Base-by-base conservation (phyloP, 257 asterid genomes). In the Paraleonurus japonicus region DNA sequence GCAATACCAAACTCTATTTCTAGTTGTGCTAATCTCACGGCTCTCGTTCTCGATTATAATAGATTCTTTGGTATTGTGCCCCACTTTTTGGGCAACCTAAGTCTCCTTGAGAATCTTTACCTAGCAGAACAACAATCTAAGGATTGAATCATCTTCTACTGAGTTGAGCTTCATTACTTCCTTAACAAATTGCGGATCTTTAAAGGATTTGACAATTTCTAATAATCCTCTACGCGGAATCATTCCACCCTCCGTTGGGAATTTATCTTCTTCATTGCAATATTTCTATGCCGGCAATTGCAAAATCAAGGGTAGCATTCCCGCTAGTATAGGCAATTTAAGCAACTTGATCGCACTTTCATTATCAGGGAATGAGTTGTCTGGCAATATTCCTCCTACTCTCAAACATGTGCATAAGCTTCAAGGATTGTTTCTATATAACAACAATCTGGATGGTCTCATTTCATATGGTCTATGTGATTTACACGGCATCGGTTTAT, bases 241-340 rank as follows among this genome's bases (percentile, higher is more conserved):
- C 5, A 51, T 81, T 55, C 82, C 81, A 9, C 4, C 47, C 8
- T 70, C 81, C 61, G 11, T 78, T n/a, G 83, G 82, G 39, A 81
- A 81, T 57, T 33, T 81, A 4, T 81, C 85, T 1, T 26, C 70
- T 7, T 78, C 72, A 0, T 24, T 81, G 7, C 41, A 65, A 45
- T 1, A 7, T 5, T 27, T 65, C 0, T 17, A 2, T 61, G n/a
- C n/a, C 0, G n/a, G 1, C 28, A 19, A 17, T 2, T 33, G 67
- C 67, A 61, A 17, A 61, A 1, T 61, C 0, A 61, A 35, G 67
- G 70, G 59, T 5, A 26, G 10, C 16, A 65, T 65, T 65, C 71
- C 71, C 4, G 6, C 19, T 2, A 4, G 19, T 13, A 1, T 43
- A 13, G 51, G 51, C 51, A 43, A 43, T 19, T 9, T 43, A 13